phyloP scores from a whole-genome alignment of 2,329 filamentous ascomycete genomes.

The Dryadomyces quercivorus region DNA sequence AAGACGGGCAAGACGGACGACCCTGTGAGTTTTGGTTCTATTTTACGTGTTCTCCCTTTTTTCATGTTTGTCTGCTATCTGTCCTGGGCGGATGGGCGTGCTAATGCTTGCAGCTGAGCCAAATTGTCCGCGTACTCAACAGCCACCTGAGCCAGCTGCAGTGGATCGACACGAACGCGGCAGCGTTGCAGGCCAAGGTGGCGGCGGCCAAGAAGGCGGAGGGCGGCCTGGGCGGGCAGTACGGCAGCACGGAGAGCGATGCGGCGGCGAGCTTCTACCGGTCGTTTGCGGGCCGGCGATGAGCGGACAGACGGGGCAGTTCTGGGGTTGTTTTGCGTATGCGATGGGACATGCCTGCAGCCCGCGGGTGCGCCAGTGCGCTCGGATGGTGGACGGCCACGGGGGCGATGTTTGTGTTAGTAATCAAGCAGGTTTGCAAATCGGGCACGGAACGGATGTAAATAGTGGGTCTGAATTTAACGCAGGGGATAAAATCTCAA shows the following conservation, averaged over 20 bases:
- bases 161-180: constrained; percentile 80
- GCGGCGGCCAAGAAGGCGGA: constrained; percentile 68
- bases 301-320: constrained; percentile 10
- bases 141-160: constrained; percentile 84
- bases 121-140: constrained; percentile 93
- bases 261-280: constrained; percentile 83
- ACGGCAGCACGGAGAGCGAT: constrained; percentile 51
- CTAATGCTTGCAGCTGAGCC: constrained; percentile 55
- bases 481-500: too few relatives aligned
- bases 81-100: too few relatives aligned
- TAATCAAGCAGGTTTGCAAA: too few relatives aligned
- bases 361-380: too few relatives aligned
- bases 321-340: neutral
- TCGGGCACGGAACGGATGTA: too few relatives aligned
- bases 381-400: too few relatives aligned
- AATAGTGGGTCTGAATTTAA: too few relatives aligned
- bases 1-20: constrained; percentile 83
- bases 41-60: neutral
- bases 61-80: too few relatives aligned
- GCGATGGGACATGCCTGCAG: neutral
- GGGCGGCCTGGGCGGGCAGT: constrained; percentile 44
- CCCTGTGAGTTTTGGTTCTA: constrained; percentile 45
- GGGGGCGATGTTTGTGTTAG: too few relatives aligned
- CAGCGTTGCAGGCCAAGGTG: constrained; percentile 72
- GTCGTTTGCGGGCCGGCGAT: constrained; percentile 70